Evolutionary conservation across 441 rosid genomes (phyloP).

Genomic region (Rhodomyrtus psidioides): DNA sequence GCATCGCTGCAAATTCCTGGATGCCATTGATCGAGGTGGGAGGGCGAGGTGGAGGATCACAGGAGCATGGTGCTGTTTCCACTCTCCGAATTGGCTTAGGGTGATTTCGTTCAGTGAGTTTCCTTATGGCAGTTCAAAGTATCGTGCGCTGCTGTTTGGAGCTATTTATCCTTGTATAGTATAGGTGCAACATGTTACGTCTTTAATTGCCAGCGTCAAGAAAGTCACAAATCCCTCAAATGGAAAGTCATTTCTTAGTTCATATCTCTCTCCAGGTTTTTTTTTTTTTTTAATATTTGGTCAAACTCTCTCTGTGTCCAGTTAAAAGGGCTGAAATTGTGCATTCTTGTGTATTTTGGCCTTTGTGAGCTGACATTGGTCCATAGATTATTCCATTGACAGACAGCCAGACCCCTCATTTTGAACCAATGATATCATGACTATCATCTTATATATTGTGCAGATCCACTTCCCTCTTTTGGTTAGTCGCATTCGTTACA

Average conservation of each 20-base stretch:
- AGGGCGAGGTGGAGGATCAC: not conserved
- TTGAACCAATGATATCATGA: not conserved
- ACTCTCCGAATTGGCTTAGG: not conserved
- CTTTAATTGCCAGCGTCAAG: not conserved
- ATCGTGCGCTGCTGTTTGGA: not conserved
- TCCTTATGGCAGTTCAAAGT: not conserved
- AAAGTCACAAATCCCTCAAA: not conserved
- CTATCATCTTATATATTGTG: not conserved
- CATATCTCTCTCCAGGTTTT: not conserved
- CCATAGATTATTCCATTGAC: not conserved
- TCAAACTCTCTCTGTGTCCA: not conserved
- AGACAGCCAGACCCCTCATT: not conserved
- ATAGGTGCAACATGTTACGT: not conserved
- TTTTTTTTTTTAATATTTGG: too few relatives aligned
- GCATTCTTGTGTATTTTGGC: not conserved
- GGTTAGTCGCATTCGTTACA: not conserved
- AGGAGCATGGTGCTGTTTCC: not conserved
- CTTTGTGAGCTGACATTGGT: not conserved
- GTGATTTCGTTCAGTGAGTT: not conserved
- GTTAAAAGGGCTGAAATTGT: not conserved
- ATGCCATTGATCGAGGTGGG: not conserved
- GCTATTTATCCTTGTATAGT: not conserved
- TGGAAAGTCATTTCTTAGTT: not conserved
- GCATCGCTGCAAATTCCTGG: not conserved
- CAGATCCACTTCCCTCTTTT: not conserved